A percentile compares a stretch with the other conserved stretches of the same genome.
Evolutionary conservation across 495 filamentous ascomycete genomes (phyloP).

Genomic region (Copromyces sp.): DNA sequence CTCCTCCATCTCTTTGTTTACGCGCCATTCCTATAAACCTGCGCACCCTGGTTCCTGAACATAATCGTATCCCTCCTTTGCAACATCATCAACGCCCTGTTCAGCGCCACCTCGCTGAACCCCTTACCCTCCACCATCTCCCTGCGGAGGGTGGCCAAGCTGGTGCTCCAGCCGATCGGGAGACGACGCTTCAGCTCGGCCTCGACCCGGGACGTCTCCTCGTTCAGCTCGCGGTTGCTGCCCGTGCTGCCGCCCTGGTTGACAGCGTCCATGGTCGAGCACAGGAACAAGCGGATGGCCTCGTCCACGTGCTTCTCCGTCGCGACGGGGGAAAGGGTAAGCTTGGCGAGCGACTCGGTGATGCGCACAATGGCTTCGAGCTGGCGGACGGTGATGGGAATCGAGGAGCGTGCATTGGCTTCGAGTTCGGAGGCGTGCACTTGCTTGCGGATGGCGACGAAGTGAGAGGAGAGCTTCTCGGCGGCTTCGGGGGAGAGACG

Average conservation of each 20-base stretch:
- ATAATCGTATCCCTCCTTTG: slow-evolving; percentile 84
- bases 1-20: not conserved
- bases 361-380: slow-evolving; percentile 96
- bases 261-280: slow-evolving; percentile 95
- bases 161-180: slow-evolving; percentile 93
- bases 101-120: slow-evolving; percentile 76
- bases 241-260: slow-evolving; percentile 65
- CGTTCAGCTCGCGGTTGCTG: slow-evolving; percentile 77
- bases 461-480: slow-evolving; percentile 94
- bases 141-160: slow-evolving; percentile 69
- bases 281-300: slow-evolving; percentile 94
- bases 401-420: slow-evolving; percentile 76
- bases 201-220: slow-evolving; percentile 80
- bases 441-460: slow-evolving; percentile 90
- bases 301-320: slow-evolving; percentile 92
- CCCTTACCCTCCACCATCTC: slow-evolving; percentile 86
- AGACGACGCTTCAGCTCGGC: slow-evolving; percentile 80
- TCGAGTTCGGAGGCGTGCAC: slow-evolving; percentile 84
- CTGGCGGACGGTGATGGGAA: slow-evolving; percentile 96
- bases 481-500: slow-evolving; percentile 86
- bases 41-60: slow-evolving; percentile 77
- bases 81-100: slow-evolving; percentile 74
- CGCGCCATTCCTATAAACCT: slow-evolving; percentile 67
- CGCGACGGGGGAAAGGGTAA: slow-evolving; percentile 73
- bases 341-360: slow-evolving; percentile 88